A percentile compares a stretch with the other conserved stretches of the same genome.
phyloP scores from a whole-genome alignment of 306 rosid genomes.

The Citrullus mucosospermus region DNA sequence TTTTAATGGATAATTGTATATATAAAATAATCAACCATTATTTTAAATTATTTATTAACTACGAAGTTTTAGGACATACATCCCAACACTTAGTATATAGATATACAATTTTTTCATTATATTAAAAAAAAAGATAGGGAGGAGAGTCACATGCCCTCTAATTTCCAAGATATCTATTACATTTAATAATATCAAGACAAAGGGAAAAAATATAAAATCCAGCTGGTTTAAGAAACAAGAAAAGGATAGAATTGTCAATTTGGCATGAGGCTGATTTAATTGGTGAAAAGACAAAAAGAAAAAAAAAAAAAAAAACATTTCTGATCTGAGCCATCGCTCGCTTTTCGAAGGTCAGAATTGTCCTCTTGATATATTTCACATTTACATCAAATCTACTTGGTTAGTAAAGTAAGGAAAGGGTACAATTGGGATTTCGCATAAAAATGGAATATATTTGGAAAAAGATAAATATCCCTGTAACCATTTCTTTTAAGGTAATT shows the following conservation, averaged over 20 bases:
- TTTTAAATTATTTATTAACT: too few species aligned
- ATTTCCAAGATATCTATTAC: not conserved
- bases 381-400: not conserved
- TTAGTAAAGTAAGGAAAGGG: not conserved
- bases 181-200: not conserved
- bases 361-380: too few species aligned
- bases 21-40: too few species aligned
- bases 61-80: too few species aligned
- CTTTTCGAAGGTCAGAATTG: not conserved
- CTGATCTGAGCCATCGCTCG: not conserved
- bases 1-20: too few species aligned
- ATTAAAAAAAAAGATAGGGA: not conserved
- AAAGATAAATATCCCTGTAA: not conserved
- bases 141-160: not conserved
- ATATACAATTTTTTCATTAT: not conserved
- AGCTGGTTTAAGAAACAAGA: not conserved
- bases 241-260: not conserved
- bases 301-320: not conserved
- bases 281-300: not conserved
- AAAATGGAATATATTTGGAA: not conserved
- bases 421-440: not conserved
- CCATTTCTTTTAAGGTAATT: too few species aligned
- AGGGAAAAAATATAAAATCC: not conserved
- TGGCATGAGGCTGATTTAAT: not conserved
- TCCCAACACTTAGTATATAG: not conserved